Percentiles rank a stretch among this genome's conserved stretches.
Conservation (phyloP, 2,329 filamentous ascomycete genomes). For the Colletotrichum theobromicola region DNA sequence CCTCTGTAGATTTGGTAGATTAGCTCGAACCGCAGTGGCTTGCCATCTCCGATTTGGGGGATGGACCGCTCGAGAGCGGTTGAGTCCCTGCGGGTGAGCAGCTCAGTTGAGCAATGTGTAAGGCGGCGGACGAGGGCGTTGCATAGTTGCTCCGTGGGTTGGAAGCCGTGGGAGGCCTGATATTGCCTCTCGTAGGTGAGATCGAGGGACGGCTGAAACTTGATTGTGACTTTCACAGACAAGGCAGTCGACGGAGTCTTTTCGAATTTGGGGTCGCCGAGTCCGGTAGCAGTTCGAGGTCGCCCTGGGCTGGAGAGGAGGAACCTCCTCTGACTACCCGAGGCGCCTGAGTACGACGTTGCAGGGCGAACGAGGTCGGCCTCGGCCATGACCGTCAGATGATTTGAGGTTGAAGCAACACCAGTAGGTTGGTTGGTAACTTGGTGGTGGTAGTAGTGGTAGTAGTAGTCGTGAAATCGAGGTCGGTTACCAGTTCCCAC, state of each 20-base stretch:
- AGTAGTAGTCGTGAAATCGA: neutral
- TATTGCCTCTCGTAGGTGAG: slow-evolving; percentile 52
- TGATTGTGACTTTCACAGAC: slow-evolving; percentile 48
- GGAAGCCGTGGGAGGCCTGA: slow-evolving; percentile 47
- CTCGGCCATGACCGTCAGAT: slow-evolving; percentile 17
- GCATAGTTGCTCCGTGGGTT: slow-evolving; percentile 51
- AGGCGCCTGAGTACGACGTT: slow-evolving; percentile 18
- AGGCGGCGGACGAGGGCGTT: slow-evolving; percentile 54
- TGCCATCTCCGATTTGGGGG: slow-evolving; percentile 34
- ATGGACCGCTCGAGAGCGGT: slow-evolving; percentile 45
- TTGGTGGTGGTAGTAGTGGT: too few relatives aligned
- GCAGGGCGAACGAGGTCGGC: slow-evolving; percentile 13
- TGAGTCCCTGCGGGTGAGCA: slow-evolving; percentile 58
- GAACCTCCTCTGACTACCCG: slow-evolving; percentile 16
- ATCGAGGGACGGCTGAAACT: slow-evolving; percentile 49
- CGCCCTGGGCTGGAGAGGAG: slow-evolving; percentile 20
- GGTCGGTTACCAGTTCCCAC: slow-evolving; percentile 13
- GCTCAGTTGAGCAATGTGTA: slow-evolving; percentile 56
- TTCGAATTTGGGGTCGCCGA: neutral
- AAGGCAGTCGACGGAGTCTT: slow-evolving; percentile 27
- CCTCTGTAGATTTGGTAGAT: slow-evolving; percentile 49
- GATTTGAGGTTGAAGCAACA: neutral
- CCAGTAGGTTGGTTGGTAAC: neutral
- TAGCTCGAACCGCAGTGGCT: slow-evolving; percentile 54
- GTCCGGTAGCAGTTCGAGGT: slow-evolving; percentile 17